Base-by-base conservation (phyloP, 2,329 filamentous ascomycete genomes). In the Ophiostoma novo-ulmi region DNA sequence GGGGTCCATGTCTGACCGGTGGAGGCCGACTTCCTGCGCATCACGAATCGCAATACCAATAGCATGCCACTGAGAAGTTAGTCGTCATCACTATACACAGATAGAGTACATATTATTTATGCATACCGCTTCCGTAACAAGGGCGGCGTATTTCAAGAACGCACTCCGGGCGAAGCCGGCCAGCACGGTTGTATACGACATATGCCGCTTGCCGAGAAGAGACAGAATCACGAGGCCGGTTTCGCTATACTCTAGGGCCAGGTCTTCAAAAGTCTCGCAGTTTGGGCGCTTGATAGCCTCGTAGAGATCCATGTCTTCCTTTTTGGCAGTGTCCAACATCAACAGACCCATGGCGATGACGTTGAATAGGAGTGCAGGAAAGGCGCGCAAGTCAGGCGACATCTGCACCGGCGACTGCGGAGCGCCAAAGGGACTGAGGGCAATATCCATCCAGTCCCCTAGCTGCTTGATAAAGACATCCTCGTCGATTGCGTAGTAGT, bases 21-120 rank as follows among this genome's bases (percentile, higher is more conserved):
- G 84, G 74, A 89, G 79, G 14, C 87, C 87, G 58, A 89, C 82
- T 74, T 89, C 87, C 75, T 89, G 87, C 0, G 86, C 87, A 75
- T 89, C 87, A 58, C 85, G 80, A 70, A 89, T 88, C 0, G 85
- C 83, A 31, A 82, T 81, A 0, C 85, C 84, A 39, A 89, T 80
- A 1, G 82, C 81, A 75, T 87, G 85, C 84, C 85, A 87, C 83
- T 61, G 55, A 13, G 22, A 85, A 68, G 55, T 22, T 31, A 58
- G 48, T 22, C 8, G 17, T 31, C 31, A 31, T 31, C 31, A 31
- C 31, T 31, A 31, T 31, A 31, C 31, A 31, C 31, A 31, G 3
- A 31, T 31, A 31, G 31, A 31, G 31, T 31, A 31, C 31, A 44
- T 44, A 17, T 10, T 44, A 13, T 10, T 44, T 14, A 13, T 44